Evolutionary conservation across 2,329 filamentous ascomycete genomes (phyloP).

Genomic region (Cryoendolithus antarcticus): DNA sequence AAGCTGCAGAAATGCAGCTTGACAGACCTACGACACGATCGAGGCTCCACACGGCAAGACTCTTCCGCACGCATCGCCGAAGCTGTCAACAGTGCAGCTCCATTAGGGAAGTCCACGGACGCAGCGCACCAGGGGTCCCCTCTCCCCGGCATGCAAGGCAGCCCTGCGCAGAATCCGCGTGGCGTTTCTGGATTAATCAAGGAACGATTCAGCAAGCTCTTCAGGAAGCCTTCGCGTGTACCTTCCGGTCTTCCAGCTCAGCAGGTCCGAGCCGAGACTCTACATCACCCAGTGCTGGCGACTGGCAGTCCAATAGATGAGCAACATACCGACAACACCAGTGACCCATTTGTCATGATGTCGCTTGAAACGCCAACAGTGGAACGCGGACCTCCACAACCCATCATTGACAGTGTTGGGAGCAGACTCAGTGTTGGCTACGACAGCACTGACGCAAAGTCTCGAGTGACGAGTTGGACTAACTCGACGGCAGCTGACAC

Average conservation of each 20-base stretch:
- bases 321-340: background rate
- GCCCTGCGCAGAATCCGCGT: background rate
- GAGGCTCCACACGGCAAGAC: background rate
- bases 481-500: conserved; percentile 49
- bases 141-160: conserved; percentile 5
- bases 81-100: conserved; percentile 8
- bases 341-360: conserved; percentile 2
- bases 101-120: conserved; percentile 13
- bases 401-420: conserved; percentile 28
- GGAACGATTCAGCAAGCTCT: conserved; percentile 47
- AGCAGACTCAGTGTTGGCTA: conserved; percentile 33
- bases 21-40: background rate
- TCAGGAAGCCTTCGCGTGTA: conserved; percentile 31
- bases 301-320: background rate
- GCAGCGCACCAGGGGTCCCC: background rate
- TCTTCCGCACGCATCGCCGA: conserved; percentile 13
- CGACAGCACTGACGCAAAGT: conserved; percentile 38
- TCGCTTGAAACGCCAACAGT: background rate
- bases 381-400: background rate
- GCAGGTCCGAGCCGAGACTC: conserved; percentile 33
- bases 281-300: conserved; percentile 9
- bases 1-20: conserved; percentile 20
- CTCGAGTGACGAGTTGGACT: conserved; percentile 62
- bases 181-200: conserved; percentile 48
- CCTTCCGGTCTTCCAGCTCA: conserved; percentile 34